Evolutionary conservation across 192 early-diverging fungal species (phyloP).

Genomic region (Backusella sp.): DNA sequence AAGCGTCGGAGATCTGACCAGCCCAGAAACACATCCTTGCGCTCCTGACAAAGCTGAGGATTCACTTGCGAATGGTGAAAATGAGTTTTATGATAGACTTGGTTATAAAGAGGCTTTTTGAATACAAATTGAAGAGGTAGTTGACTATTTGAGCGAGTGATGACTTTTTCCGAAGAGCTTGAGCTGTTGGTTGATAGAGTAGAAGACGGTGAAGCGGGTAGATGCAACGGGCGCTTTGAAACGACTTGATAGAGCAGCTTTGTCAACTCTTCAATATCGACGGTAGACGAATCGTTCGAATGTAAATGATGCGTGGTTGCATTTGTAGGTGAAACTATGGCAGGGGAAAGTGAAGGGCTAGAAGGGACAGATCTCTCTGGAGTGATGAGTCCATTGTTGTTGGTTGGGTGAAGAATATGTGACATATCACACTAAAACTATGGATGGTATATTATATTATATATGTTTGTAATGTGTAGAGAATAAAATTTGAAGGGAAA

Average conservation of each 20-base stretch:
- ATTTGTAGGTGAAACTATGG: slow-evolving; percentile 10
- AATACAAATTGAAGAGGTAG: slow-evolving; percentile 17
- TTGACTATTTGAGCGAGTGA: neutral
- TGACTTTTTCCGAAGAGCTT: neutral
- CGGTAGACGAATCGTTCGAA: neutral
- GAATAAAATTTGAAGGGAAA: neutral
- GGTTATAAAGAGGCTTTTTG: slow-evolving; percentile 28
- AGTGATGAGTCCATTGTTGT: neutral
- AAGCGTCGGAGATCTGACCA: slow-evolving; percentile 31
- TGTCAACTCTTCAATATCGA: slow-evolving; percentile 16
- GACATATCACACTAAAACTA: neutral
- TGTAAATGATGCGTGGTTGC: slow-evolving; percentile 1
- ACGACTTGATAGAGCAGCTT: neutral
- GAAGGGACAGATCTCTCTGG: slow-evolving; percentile 18
- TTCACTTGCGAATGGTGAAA: slow-evolving; percentile 19
- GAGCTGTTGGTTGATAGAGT: neutral
- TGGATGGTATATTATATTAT: neutral
- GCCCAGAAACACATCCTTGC: slow-evolving; percentile 11
- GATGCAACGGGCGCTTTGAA: neutral
- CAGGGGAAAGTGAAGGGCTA: slow-evolving; percentile 10
- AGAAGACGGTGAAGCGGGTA: slow-evolving; percentile 11
- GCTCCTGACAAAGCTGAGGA: neutral
- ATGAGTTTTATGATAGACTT: slow-evolving; percentile 30
- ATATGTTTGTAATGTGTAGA: neutral
- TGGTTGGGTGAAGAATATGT: neutral